Percentiles rank a stretch among this genome's conserved stretches.
phyloP scores from a whole-genome alignment of 768 basidiomycete species.

The Lactarius hengduanensis region DNA sequence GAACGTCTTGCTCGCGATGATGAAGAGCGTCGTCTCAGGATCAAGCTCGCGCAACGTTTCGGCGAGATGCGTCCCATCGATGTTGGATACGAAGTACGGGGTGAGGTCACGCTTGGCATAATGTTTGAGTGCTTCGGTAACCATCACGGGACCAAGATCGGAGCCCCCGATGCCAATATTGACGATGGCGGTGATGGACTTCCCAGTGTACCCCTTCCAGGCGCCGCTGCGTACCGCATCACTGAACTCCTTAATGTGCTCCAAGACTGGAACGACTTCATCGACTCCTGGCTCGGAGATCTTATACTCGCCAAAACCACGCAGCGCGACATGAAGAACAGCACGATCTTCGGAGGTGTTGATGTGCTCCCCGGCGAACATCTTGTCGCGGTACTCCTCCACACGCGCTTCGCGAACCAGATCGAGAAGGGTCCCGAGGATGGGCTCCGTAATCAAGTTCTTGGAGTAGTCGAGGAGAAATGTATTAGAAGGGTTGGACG shows the following conservation, averaged over 20 bases:
- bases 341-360: constrained; percentile 98
- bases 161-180: constrained; percentile 99
- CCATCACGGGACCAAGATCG: constrained; percentile 98
- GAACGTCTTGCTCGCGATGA: constrained; percentile 98
- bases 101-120: constrained; percentile 89
- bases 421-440: constrained; percentile 71
- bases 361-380: constrained; percentile 96
- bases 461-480: constrained; percentile 97
- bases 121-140: constrained; percentile 92
- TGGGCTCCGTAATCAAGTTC: constrained; percentile 86
- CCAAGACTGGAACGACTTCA: constrained; percentile 79
- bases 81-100: constrained; percentile 92
- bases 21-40: constrained; percentile 93
- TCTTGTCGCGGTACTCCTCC: constrained; percentile 81
- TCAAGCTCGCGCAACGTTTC: constrained; percentile 81
- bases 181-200: constrained; percentile 89
- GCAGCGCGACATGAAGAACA: constrained; percentile 91
- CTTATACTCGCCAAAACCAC: constrained; percentile 73
- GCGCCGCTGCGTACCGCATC: constrained; percentile 79
- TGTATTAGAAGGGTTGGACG: constrained; percentile 63
- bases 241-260: constrained; percentile 90
- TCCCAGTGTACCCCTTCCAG: constrained; percentile 98
- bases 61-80: constrained; percentile 96
- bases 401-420: constrained; percentile 86
- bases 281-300: constrained; percentile 79